A percentile compares a stretch with the other conserved stretches of the same genome.
phyloP scores from a whole-genome alignment of 345 rosid genomes.

The Gossypium raimondii region DNA sequence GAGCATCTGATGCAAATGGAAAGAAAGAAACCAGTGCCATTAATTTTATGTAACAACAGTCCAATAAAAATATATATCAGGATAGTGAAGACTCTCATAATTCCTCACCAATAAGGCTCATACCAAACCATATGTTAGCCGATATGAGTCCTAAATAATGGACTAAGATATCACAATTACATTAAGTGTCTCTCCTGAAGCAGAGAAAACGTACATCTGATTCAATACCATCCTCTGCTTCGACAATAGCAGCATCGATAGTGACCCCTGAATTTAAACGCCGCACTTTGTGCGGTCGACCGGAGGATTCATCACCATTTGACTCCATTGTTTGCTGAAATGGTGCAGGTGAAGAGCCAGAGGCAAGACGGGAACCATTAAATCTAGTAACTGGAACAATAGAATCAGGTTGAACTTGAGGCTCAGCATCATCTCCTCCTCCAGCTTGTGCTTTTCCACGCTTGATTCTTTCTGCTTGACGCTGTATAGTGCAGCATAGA shows the following conservation, averaged over 20 bases:
- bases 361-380: constrained; percentile 87
- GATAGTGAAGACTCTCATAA: constrained; percentile 25
- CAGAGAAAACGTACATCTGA: constrained; percentile 70
- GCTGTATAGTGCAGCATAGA: constrained; percentile 42
- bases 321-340: constrained; percentile 39
- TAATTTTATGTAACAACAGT: neutral
- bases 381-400: constrained; percentile 72
- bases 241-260: constrained; percentile 72
- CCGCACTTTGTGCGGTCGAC: constrained; percentile 40
- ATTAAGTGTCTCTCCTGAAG: constrained; percentile 42
- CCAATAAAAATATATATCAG: neutral
- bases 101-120: constrained; percentile 49
- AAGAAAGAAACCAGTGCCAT: neutral
- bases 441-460: constrained; percentile 56
- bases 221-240: constrained; percentile 67
- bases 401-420: constrained; percentile 44
- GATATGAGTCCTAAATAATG: constrained; percentile 35
- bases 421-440: constrained; percentile 60
- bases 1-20: constrained; percentile 24
- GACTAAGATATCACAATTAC: constrained; percentile 45
- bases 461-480: constrained; percentile 64
- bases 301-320: constrained; percentile 32
- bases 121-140: constrained; percentile 28
- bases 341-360: constrained; percentile 78
- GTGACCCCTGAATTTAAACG: constrained; percentile 50